Evolutionary conservation across 2,329 filamentous ascomycete species (phyloP).

Genomic region (Nemania abortiva): DNA sequence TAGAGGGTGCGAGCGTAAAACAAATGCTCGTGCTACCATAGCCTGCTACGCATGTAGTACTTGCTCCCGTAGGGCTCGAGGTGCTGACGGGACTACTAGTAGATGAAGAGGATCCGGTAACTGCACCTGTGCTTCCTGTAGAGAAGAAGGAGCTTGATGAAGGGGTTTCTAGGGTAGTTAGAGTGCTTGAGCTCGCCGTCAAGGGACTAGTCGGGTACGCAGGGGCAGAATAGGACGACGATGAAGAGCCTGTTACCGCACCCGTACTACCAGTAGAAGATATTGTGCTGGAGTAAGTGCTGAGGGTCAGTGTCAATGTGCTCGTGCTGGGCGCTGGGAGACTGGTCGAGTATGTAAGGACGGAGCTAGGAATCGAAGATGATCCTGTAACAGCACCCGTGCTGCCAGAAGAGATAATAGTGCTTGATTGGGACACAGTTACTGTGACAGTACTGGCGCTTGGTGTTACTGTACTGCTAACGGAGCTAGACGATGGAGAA

Average conservation of each 20-base stretch:
- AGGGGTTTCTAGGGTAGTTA: constrained; percentile 26
- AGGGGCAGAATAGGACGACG: constrained; percentile 14
- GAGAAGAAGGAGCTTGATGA: constrained; percentile 12
- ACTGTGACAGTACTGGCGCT: constrained; percentile 33
- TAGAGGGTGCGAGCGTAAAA: constrained; percentile 13
- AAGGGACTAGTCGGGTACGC: constrained; percentile 25
- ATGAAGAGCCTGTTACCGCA: constrained; percentile 34
- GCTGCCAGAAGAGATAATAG: constrained; percentile 32
- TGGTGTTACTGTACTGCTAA: constrained; percentile 9
- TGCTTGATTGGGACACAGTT: constrained; percentile 22
- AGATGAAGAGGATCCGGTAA: constrained; percentile 29
- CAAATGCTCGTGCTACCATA: constrained; percentile 35
- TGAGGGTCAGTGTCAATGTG: constrained; percentile 17
- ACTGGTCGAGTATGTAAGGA: constrained; percentile 24
- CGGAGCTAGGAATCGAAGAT: constrained; percentile 12
- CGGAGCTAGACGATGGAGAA: neutral
- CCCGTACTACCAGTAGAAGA: constrained; percentile 34
- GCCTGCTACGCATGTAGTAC: constrained; percentile 33
- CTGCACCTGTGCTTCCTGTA: constrained; percentile 27
- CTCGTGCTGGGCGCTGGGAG: constrained; percentile 25
- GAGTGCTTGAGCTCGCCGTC: constrained; percentile 27
- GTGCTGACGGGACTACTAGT: constrained; percentile 9
- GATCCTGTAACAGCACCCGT: constrained; percentile 31
- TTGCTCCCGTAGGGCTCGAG: constrained; percentile 12
- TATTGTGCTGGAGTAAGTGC: constrained; percentile 25